Percentiles rank a stretch among this genome's conserved stretches.
phyloP scores from a whole-genome alignment of 2,329 filamentous ascomycete species.

The Alternaria solani region DNA sequence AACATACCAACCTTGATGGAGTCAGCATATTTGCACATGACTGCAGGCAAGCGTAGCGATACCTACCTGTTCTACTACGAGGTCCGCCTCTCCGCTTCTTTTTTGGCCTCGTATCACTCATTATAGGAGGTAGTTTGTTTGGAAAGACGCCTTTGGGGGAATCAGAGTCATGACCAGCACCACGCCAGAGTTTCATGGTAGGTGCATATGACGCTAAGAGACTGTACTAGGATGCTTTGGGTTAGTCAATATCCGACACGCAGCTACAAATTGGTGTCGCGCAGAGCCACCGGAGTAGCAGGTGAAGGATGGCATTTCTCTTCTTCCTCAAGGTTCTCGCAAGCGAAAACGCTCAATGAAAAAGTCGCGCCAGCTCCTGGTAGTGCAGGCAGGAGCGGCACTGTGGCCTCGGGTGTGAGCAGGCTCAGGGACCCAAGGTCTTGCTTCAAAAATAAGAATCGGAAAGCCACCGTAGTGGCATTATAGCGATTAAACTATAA shows the following conservation, averaged over 20 bases:
- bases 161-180: not conserved
- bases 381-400: not conserved
- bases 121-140: not conserved
- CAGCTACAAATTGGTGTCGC: not conserved
- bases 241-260: not conserved
- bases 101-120: conserved; percentile 18
- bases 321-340: not conserved
- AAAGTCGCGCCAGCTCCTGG: not conserved
- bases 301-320: not conserved
- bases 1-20: conserved; percentile 13
- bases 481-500: conserved; percentile 1
- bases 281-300: not conserved
- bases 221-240: not conserved
- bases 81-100: conserved; percentile 36
- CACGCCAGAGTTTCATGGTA: not conserved
- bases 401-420: not conserved
- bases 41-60: not conserved
- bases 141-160: not conserved
- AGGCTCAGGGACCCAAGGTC: not conserved
- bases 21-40: conserved; percentile 3
- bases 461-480: not conserved
- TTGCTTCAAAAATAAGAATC: not conserved
- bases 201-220: not conserved
- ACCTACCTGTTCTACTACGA: conserved; percentile 34
- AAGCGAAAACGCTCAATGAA: not conserved